phyloP scores from a whole-genome alignment of 1,284 basidiomycete species.

The Stereum hirsutum region DNA sequence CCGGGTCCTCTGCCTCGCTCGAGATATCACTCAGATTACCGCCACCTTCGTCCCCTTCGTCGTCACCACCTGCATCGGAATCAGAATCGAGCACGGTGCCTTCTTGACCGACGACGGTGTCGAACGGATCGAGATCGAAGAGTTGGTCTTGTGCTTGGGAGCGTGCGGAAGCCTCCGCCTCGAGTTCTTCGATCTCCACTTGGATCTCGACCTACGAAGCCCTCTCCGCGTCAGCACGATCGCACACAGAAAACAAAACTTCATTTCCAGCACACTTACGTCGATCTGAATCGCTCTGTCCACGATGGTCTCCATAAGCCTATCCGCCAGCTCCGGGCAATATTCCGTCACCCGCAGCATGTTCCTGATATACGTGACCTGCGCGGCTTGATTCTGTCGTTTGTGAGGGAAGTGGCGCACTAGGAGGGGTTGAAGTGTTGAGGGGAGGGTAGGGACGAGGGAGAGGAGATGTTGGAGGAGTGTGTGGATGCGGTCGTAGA shows the following conservation, averaged over 20 bases:
- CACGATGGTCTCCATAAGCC: conserved; percentile 78
- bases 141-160: conserved; percentile 53
- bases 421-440: conserved; percentile 80
- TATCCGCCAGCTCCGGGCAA: conserved; percentile 83
- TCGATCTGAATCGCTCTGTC: conserved; percentile 94
- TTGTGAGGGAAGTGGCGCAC: conserved; percentile 89
- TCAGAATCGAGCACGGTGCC: conserved; percentile 44
- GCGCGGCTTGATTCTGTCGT: conserved; percentile 72
- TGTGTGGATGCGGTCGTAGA: conserved; percentile 84
- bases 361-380: conserved; percentile 92
- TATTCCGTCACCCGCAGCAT: conserved; percentile 80
- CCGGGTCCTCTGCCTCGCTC: conserved; percentile 56
- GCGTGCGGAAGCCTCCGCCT: conserved; percentile 58
- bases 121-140: conserved; percentile 79
- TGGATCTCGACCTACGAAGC: conserved; percentile 89
- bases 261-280: conserved; percentile 45
- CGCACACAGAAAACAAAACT: not conserved
- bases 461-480: conserved; percentile 81
- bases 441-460: conserved; percentile 85
- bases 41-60: conserved; percentile 38
- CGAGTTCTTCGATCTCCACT: conserved; percentile 88
- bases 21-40: conserved; percentile 54
- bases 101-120: conserved; percentile 70
- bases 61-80: conserved; percentile 48
- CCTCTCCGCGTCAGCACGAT: too few relatives aligned